A percentile compares a stretch with the other conserved stretches of the same genome.
phyloP scores from a whole-genome alignment of 352 stramenopile genomes.

The Globisporangium spinosum region DNA sequence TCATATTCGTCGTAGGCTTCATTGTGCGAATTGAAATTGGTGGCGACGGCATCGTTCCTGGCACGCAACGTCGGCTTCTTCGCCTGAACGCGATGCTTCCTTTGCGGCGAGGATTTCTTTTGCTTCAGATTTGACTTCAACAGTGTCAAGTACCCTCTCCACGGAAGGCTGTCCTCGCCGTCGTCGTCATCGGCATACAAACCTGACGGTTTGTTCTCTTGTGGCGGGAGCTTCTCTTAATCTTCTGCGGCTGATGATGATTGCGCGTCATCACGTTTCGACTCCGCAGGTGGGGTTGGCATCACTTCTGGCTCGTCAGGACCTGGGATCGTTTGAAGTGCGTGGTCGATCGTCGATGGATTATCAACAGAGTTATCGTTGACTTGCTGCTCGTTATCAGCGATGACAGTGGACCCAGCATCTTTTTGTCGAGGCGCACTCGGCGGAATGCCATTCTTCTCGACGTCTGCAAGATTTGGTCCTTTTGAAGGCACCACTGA shows the following conservation, averaged over 20 bases:
- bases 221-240: not conserved
- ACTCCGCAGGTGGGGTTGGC: not conserved
- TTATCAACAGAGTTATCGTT: not conserved
- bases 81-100: conserved; percentile 17
- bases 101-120: conserved; percentile 26
- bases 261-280: not conserved
- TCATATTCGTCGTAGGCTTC: not conserved
- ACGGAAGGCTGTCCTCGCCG: conserved; percentile 22
- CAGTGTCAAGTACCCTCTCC: conserved; percentile 37
- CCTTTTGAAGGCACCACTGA: not conserved
- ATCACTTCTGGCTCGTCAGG: not conserved
- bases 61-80: not conserved
- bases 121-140: conserved; percentile 32
- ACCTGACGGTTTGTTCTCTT: not conserved
- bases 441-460: conserved; percentile 8
- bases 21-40: not conserved
- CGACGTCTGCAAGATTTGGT: conserved; percentile 2
- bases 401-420: not conserved
- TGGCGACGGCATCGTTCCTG: not conserved
- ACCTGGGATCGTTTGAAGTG: not conserved
- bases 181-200: not conserved
- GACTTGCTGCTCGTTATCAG: not conserved
- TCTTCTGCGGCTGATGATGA: not conserved
- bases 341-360: not conserved
- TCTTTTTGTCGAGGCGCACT: not conserved